Conservation (phyloP, 495 filamentous ascomycete genomes). For the Trichoderma parareesei region DNA sequence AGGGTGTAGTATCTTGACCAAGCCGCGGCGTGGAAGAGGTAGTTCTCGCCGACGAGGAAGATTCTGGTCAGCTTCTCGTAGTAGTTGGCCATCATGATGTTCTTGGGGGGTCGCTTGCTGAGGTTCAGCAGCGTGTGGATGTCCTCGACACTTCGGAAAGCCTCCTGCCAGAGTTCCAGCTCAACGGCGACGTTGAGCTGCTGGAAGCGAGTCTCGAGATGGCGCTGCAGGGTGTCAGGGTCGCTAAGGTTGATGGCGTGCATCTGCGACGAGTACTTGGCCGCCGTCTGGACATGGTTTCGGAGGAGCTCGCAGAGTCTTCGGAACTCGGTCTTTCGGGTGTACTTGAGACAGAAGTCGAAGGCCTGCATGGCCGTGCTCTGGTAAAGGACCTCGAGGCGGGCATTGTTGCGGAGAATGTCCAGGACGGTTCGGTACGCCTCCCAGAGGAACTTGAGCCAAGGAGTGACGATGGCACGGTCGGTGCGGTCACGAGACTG, state of each 20-base stretch:
- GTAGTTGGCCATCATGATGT: conserved; percentile 99
- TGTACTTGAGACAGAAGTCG: conserved; percentile 96
- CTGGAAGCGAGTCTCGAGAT: conserved; percentile 95
- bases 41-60: conserved; percentile 98
- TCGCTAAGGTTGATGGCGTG: conserved; percentile 98
- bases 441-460: conserved; percentile 99
- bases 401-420: conserved; percentile 97
- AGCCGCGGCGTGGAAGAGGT: conserved; percentile 95
- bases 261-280: conserved; percentile 98
- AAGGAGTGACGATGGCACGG: conserved; percentile 94
- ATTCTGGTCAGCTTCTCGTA: conserved; percentile 98
- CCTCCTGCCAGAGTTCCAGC: conserved; percentile 97
- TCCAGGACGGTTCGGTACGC: conserved; percentile 98
- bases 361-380: conserved; percentile 95
- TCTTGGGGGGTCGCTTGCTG: conserved; percentile 99
- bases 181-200: conserved; percentile 98
- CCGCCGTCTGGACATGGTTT: conserved; percentile 97
- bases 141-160: conserved; percentile 97
- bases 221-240: conserved; percentile 91
- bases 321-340: conserved; percentile 98
- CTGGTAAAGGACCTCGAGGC: conserved; percentile 96
- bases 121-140: conserved; percentile 97
- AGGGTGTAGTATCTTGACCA: conserved; percentile 97
- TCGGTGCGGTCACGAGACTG: conserved; percentile 95
- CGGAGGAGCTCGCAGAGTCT: conserved; percentile 94